Base-by-base conservation (phyloP, 805 yeast species). In the Lipomyces lipofer region DNA sequence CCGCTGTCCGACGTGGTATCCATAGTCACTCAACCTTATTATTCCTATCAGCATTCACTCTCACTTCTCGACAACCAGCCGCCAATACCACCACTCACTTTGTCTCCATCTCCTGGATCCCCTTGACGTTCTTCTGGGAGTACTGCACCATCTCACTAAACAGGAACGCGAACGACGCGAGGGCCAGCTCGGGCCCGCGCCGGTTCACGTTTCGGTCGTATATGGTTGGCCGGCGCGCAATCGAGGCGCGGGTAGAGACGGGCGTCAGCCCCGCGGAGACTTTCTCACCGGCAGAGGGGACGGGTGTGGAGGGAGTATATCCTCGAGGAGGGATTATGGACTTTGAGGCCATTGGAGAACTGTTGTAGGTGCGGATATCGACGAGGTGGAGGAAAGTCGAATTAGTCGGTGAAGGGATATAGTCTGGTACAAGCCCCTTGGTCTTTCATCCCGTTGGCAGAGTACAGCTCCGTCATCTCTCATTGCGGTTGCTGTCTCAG, bases 1-100 rank as follows among this genome's bases (percentile, higher is more conserved):
- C 58, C 88, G 79, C 52, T 81, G 79, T 1, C 96, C 96, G 36
- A 89, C 79, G 36, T 82, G 82, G 66, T 88, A 87, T 0, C 96
- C 96, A 40, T 86, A 71, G 9, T 83, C 80, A 67, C 85, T 88
- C 47, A 88, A 75, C 49, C 84, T 72, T 2, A 10, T 9, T 4
- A 4, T 17, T 22, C 24, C 13, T 10, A 19, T 22, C 9, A 47
- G 25, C n/a, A 36, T 17, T 10, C 13, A n/a, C 12, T 22, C 13
- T 46, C 15, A 15, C 17, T 9, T 7, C 4, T 19, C 21, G 8
- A 21, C 8, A 12, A 33, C 3, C 24, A 21, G 4, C 13, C 7
- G 21, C 15, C 10, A 10, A 7, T 21, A 6, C 7, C 21, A 4
- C 10, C 3, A 15, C 62, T 12, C 33, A 63, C 63, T 67, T 68